A percentile compares a stretch with the other conserved stretches of the same genome.
Conservation (phyloP, 495 filamentous ascomycete genomes). For the Xylaria flabelliformis region DNA sequence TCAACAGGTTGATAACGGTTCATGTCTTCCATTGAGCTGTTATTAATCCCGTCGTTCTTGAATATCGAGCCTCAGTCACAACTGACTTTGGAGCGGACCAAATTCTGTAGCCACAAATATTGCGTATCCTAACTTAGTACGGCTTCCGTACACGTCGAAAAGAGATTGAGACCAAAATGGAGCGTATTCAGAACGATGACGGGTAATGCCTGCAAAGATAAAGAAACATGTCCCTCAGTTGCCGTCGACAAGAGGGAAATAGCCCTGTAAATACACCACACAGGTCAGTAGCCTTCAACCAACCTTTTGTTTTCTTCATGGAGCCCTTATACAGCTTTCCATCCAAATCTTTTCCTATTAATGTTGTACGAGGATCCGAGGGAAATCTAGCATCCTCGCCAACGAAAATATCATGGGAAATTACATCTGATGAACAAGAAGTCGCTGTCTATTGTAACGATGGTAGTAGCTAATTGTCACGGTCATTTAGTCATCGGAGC, state of each 20-base stretch:
- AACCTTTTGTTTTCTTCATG: neutral
- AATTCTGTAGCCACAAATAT: constrained; percentile 42
- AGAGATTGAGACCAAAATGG: neutral
- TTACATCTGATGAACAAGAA: neutral
- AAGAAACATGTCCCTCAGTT: neutral
- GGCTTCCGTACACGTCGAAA: constrained; percentile 33
- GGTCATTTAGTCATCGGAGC: neutral
- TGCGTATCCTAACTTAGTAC: constrained; percentile 57
- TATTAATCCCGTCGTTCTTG: constrained; percentile 61
- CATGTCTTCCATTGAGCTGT: constrained; percentile 47
- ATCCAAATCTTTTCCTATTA: neutral
- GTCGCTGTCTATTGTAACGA: neutral
- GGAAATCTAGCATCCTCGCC: neutral
- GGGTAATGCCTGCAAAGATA: neutral
- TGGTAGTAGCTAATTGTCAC: neutral
- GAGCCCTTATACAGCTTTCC: neutral
- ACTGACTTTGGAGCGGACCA: constrained; percentile 51
- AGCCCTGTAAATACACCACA: neutral
- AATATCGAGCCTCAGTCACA: constrained; percentile 44
- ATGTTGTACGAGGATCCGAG: neutral
- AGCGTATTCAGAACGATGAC: neutral
- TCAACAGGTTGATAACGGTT: constrained; percentile 56
- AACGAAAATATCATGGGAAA: neutral
- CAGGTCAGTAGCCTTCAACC: neutral
- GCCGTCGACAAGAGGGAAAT: neutral